Conservation (phyloP, 257 asterid species). For the Solanum paucissectum region DNA sequence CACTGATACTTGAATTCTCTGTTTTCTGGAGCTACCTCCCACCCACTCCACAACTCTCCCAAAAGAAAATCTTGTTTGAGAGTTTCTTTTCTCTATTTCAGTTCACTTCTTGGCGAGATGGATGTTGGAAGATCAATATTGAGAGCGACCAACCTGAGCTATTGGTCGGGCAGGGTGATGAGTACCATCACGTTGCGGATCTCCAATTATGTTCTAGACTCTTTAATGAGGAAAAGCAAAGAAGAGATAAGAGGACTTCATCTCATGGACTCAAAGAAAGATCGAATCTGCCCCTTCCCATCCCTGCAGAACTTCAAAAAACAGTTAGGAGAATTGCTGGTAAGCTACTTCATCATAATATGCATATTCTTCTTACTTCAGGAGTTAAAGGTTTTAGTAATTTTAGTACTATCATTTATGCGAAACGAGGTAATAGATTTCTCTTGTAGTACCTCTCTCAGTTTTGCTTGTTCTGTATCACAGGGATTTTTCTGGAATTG, state of each 20-base stretch:
- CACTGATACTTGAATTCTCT: background rate
- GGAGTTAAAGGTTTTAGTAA: background rate
- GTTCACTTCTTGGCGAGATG: slow-evolving; percentile 15
- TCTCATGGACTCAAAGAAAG: slow-evolving; percentile 16
- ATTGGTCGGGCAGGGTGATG: background rate
- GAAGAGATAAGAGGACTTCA: slow-evolving; percentile 14
- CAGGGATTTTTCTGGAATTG: background rate
- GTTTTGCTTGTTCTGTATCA: background rate
- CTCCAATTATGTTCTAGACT: slow-evolving; percentile 7
- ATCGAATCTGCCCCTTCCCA: slow-evolving; percentile 7
- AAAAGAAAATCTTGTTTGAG: background rate
- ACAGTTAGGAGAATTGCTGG: background rate
- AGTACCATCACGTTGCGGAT: background rate
- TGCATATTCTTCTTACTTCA: background rate
- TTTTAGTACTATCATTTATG: background rate
- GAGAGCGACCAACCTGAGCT: slow-evolving; percentile 14
- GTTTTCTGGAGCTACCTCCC: background rate
- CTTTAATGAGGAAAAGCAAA: slow-evolving; percentile 5
- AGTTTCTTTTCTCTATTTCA: background rate
- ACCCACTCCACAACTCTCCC: background rate
- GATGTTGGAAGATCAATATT: slow-evolving; percentile 19
- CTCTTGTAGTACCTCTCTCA: background rate
- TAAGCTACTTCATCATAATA: background rate
- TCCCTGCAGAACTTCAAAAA: background rate
- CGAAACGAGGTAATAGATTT: background rate